These are phyloP conservation scores for Guyanaporus albipodus DNA, from an alignment of 768 basidiomycete genomes.

Conservation along the genomic window DNA sequence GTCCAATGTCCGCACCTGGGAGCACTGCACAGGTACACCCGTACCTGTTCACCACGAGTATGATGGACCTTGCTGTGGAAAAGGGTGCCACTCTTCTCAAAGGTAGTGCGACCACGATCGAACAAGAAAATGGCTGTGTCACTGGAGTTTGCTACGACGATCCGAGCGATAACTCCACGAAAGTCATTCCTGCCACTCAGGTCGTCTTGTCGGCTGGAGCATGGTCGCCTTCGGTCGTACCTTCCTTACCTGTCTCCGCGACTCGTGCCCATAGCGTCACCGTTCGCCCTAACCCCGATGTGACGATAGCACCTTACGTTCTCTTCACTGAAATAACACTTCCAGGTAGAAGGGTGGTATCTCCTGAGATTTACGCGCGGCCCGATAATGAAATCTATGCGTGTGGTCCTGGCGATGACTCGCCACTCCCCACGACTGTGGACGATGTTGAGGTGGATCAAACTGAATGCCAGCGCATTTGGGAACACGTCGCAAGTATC, in stretches of 20 bases:
- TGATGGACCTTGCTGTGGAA: slow-evolving; percentile 61
- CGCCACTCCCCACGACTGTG: slow-evolving; percentile 61
- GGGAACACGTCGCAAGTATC: slow-evolving; percentile 55
- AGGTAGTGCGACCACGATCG: slow-evolving; percentile 45
- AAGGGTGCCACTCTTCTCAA: slow-evolving; percentile 47
- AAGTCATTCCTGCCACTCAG: slow-evolving; percentile 54
- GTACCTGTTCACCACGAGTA: slow-evolving; percentile 65
- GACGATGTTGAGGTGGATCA: slow-evolving; percentile 65
- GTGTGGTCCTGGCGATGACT: slow-evolving; percentile 77
- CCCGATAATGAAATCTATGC: slow-evolving; percentile 69
- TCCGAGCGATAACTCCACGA: slow-evolving; percentile 17
- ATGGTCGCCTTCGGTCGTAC: slow-evolving; percentile 68
- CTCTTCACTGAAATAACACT: slow-evolving; percentile 76
- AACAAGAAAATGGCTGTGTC: slow-evolving; percentile 41
- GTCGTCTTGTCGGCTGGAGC: slow-evolving; percentile 82
- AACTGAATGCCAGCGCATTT: slow-evolving; percentile 51
- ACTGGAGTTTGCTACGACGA: slow-evolving; percentile 44
- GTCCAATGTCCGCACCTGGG: slow-evolving; percentile 45
- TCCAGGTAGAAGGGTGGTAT: slow-evolving; percentile 30
- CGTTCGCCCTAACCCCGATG: slow-evolving; percentile 44
- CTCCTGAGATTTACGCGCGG: slow-evolving; percentile 71
- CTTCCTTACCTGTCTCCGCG: slow-evolving; percentile 53
- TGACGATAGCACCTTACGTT: slow-evolving; percentile 65
- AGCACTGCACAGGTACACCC: slow-evolving; percentile 79
- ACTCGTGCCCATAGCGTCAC: slow-evolving; percentile 74